Evolutionary conservation across 2,329 filamentous ascomycete genomes (phyloP).

Genomic region (Magnaporthiopsis incrustans): DNA sequence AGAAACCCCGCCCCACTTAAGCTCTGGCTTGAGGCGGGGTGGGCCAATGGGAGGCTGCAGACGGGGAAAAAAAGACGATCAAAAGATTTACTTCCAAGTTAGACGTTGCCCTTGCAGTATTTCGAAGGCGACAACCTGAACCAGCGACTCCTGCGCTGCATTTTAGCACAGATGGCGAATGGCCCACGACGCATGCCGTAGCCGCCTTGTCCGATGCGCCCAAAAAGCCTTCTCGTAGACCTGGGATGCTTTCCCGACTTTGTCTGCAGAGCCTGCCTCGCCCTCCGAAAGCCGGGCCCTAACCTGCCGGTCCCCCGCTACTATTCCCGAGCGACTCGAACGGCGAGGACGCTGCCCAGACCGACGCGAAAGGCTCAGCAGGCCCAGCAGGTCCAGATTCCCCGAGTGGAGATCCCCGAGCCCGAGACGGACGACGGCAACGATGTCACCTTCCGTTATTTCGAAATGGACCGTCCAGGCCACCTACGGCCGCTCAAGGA

Average conservation of each 20-base stretch:
- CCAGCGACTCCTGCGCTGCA: neutral
- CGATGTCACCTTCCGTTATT: constrained; percentile 32
- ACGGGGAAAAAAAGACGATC: neutral
- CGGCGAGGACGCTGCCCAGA: neutral
- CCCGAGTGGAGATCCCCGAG: neutral
- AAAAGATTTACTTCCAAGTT: no score
- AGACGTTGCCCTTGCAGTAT: neutral
- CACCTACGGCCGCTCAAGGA: constrained; percentile 28
- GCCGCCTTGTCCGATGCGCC: constrained; percentile 1
- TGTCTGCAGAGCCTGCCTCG: constrained; percentile 16
- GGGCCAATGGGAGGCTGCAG: neutral
- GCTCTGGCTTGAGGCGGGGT: no score
- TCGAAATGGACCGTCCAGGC: constrained; percentile 36
- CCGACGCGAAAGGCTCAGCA: neutral
- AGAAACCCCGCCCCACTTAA: no score
- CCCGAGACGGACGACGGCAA: constrained; percentile 12
- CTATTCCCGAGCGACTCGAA: neutral
- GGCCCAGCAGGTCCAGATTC: neutral
- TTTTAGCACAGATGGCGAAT: neutral
- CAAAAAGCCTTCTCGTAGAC: constrained; percentile 9
- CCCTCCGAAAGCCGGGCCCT: constrained; percentile 9
- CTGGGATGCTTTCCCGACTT: constrained; percentile 11
- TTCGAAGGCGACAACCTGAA: neutral
- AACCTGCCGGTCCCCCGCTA: neutral
- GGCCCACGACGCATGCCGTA: constrained; percentile 10